These are phyloP conservation scores for Uronychia binucleata DNA, from an alignment of 73 alveolate species.

Conservation along the genomic window DNA sequence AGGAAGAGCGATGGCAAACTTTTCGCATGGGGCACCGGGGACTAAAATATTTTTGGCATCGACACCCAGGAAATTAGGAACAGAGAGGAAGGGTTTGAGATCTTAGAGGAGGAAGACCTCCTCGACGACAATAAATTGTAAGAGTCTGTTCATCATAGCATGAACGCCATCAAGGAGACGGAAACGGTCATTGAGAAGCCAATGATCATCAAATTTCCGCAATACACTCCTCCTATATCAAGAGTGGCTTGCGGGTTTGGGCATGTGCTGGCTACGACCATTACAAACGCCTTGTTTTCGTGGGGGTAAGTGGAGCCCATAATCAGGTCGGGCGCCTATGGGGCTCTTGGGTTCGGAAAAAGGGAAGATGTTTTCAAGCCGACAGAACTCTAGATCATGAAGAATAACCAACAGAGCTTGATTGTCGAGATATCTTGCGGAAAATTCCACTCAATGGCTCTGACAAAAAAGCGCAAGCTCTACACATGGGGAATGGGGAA, in stretches of 20 bases:
- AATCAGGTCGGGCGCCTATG: slow-evolving; percentile 34
- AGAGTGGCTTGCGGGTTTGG: slow-evolving; percentile 82
- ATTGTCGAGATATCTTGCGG: slow-evolving; percentile 80
- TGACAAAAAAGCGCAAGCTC: slow-evolving; percentile 67
- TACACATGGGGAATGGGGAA: slow-evolving; percentile 84
- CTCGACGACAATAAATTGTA: neutral
- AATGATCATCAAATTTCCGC: slow-evolving; percentile 38
- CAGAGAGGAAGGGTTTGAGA: slow-evolving; percentile 5
- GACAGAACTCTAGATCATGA: slow-evolving; percentile 7
- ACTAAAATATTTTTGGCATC: slow-evolving; percentile 27
- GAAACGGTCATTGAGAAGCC: slow-evolving; percentile 10
- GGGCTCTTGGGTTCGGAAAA: slow-evolving; percentile 44
- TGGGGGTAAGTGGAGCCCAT: slow-evolving; percentile 61
- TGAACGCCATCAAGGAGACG: neutral
- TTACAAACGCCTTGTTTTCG: slow-evolving; percentile 55
- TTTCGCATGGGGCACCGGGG: slow-evolving; percentile 53
- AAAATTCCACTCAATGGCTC: slow-evolving; percentile 79
- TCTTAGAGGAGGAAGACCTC: neutral
- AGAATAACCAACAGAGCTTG: slow-evolving; percentile 34
- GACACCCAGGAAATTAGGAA: neutral
- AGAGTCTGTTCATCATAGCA: slow-evolving; percentile 5
- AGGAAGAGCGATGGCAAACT: slow-evolving; percentile 23
- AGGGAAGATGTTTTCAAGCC: slow-evolving; percentile 44
- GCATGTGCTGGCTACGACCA: slow-evolving; percentile 79
- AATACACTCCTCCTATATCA: slow-evolving; percentile 47